Evolutionary conservation across 129 eudicot genomes (phyloP).

Genomic region (Chrysanthemum lavandulifolium): DNA sequence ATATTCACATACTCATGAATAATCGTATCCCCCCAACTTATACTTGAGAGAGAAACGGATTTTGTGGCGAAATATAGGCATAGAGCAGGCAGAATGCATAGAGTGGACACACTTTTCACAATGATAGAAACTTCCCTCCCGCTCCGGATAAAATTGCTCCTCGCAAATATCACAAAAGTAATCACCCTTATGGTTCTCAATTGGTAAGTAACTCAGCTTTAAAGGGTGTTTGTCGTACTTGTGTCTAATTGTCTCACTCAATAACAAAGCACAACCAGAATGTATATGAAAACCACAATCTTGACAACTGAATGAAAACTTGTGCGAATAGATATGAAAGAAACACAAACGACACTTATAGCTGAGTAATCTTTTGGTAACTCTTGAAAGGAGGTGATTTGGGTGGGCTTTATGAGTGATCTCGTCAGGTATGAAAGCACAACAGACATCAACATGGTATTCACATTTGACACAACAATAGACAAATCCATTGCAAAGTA

Average conservation of each 20-base stretch:
- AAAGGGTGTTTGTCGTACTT: neutral
- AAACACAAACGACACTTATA: neutral
- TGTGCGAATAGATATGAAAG: no score
- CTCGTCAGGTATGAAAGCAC: neutral
- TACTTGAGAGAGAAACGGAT: neutral
- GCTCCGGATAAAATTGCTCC: neutral
- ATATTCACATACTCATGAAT: neutral
- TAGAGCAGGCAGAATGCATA: neutral
- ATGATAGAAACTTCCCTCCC: neutral
- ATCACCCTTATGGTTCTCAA: conserved; percentile 1
- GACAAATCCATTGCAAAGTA: neutral
- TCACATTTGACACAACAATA: neutral
- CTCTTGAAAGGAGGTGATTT: neutral
- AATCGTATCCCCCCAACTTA: no score
- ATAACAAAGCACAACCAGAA: neutral
- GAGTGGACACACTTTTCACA: neutral
- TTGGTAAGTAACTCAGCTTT: neutral
- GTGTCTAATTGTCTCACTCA: neutral
- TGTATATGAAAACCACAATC: neutral
- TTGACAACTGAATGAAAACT: neutral
- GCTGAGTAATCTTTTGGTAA: neutral
- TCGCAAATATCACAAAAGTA: conserved; percentile 5
- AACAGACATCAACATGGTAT: neutral
- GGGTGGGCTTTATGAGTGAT: neutral
- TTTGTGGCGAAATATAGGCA: neutral